These are phyloP conservation scores for Aspergillus egyptiacus DNA, from an alignment of 495 filamentous ascomycete species.

Conservation along the genomic window DNA sequence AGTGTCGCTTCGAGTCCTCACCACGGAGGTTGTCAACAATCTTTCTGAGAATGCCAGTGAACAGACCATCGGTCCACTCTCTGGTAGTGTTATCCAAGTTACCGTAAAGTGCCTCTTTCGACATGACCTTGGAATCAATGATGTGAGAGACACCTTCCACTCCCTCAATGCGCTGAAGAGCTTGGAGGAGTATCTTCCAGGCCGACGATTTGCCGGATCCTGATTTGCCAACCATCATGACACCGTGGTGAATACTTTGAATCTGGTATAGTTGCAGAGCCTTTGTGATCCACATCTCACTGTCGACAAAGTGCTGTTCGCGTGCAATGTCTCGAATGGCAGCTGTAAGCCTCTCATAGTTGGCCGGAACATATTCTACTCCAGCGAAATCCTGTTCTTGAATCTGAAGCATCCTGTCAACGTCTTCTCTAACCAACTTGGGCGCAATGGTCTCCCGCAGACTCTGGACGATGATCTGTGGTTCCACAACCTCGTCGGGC, in stretches of 20 bases:
- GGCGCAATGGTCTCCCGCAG: conserved; percentile 97
- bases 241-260: conserved; percentile 94
- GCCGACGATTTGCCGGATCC: conserved; percentile 91
- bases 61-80: conserved; percentile 98
- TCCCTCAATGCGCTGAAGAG: conserved; percentile 81
- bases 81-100: conserved; percentile 92
- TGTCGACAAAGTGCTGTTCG: conserved; percentile 79
- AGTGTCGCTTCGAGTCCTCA: conserved; percentile 92
- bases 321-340: conserved; percentile 77
- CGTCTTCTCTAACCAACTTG: conserved; percentile 88
- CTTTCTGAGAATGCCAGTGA: conserved; percentile 95
- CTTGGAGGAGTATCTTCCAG: conserved; percentile 92
- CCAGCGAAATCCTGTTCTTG: conserved; percentile 86
- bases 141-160: conserved; percentile 93
- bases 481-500: conserved; percentile 73
- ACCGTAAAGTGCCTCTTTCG: conserved; percentile 93
- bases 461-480: conserved; percentile 98
- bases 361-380: conserved; percentile 85
- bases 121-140: conserved; percentile 99
- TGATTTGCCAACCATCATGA: conserved; percentile 99
- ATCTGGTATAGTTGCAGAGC: conserved; percentile 95
- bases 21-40: conserved; percentile 98
- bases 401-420: conserved; percentile 77
- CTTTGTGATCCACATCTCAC: conserved; percentile 94
- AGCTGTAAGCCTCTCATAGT: conserved; percentile 67